Base-by-base conservation (phyloP, 192 early-diverging fungal genomes). In the Rhizoclosmatium globosum region DNA sequence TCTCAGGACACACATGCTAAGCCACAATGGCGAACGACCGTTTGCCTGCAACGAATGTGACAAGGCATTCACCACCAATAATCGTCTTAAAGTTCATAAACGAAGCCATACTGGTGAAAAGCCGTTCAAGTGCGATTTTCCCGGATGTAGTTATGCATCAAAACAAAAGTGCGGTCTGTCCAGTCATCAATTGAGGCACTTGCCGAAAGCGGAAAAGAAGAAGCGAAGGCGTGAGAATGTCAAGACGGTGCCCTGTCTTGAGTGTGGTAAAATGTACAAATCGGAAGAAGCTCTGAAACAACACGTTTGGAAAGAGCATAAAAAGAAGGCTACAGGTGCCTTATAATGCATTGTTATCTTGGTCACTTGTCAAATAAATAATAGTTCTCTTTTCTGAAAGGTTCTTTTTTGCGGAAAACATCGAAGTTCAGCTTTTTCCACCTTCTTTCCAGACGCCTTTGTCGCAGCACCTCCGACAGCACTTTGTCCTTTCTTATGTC, bases 31-130 rank as follows among this genome's bases (percentile, higher is more conserved):
- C 7, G 66, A 68, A 47, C 21, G 44, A 6, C 66, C 66, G 17
- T 68, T 46, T 21, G 39, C 42, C 15, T 68, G 66, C 46, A 15
- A 39, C 7, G 6, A 42, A 4, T 68, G 66, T 45, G 11, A 6
- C 9, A 68, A 68, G 21, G 11, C 66, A 6, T 68, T 42, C 44
- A 68, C 66, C 15, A 68, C 66, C 15, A 47, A 43, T 0, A 47
- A 43, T 15, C 66, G 72, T 9, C 72, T 74, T 38, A 74, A 74
- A 45, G 21, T 62, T 4, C 72, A 59, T 41, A 62, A 42, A 17
- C 6, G 58, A 2, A 2, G 4, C 15, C 72, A 74, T 47, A 61
- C 72, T 1, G 46, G 57, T 31, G 58, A 74, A 17, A 44, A 21
- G 61, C 72, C 72, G 2, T 74, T 42, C 72, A 3, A n/a, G 23